These are phyloP conservation scores for Micractinium sp. DNA, from an alignment of 139 green algal species.

Conservation along the genomic window DNA sequence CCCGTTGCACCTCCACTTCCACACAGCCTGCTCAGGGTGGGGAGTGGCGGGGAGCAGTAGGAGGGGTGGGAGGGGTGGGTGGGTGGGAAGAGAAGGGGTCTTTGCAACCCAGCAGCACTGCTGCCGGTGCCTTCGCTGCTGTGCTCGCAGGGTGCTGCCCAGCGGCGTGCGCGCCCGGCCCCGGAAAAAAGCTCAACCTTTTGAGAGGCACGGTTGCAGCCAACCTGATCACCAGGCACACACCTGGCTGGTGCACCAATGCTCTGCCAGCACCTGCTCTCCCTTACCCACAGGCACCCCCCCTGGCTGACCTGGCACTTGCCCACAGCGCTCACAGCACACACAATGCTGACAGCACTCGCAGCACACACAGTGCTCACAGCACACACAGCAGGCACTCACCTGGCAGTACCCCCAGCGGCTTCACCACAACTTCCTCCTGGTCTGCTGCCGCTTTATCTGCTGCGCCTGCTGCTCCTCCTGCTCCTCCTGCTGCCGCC, in stretches of 20 bases:
- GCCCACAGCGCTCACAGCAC: too few relatives aligned
- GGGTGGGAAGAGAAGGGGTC: neutral
- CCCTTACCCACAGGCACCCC: too few relatives aligned
- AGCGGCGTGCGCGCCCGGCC: neutral
- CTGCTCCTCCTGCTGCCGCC: neutral
- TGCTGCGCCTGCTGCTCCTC: too few relatives aligned
- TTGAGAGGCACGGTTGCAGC: too few relatives aligned
- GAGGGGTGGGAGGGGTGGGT: neutral
- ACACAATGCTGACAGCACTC: neutral
- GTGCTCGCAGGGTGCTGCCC: too few relatives aligned
- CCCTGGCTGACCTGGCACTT: too few relatives aligned
- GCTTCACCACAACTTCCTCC: neutral
- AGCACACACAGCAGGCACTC: neutral
- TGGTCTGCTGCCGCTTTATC: neutral
- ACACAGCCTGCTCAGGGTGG: slow-evolving; percentile 1
- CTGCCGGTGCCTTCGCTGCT: too few relatives aligned
- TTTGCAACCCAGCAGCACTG: too few relatives aligned
- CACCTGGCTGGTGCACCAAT: too few relatives aligned
- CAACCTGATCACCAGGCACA: too few relatives aligned
- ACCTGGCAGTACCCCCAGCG: neutral
- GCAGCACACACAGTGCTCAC: neutral
- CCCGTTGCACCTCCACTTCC: slow-evolving; percentile 37
- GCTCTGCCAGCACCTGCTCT: too few relatives aligned
- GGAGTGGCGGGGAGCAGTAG: neutral
- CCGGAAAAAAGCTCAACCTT: too few relatives aligned